These are phyloP conservation scores for Phlebiopsis flavidoalba DNA, from an alignment of 768 basidiomycete genomes.

Conservation along the genomic window DNA sequence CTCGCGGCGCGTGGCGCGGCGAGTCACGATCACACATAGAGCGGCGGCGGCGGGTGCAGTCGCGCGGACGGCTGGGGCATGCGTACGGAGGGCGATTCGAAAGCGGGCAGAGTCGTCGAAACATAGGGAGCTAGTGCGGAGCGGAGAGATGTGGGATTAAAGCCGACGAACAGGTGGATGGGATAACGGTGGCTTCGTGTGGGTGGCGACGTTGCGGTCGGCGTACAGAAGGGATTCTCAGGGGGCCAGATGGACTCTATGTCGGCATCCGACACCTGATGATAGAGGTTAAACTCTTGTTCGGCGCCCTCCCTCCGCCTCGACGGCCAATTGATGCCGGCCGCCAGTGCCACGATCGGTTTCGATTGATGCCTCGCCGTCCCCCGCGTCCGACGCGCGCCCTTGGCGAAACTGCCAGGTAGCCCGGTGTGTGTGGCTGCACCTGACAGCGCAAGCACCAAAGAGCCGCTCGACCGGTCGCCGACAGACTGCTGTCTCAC, in stretches of 20 bases:
- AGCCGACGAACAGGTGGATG: neutral
- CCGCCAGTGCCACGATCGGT: too few relatives aligned
- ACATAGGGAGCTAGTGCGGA: neutral
- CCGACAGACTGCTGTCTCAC: neutral
- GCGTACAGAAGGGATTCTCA: neutral
- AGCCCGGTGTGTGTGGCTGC: too few relatives aligned
- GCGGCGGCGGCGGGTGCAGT: neutral
- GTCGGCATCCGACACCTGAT: neutral
- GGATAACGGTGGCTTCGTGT: constrained; percentile 5
- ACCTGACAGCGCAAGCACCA: too few relatives aligned
- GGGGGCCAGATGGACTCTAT: constrained; percentile 1
- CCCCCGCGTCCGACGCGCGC: too few relatives aligned
- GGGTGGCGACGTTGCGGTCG: constrained; percentile 4
- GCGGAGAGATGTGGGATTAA: constrained; percentile 1
- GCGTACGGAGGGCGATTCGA: neutral
- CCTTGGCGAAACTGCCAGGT: too few relatives aligned
- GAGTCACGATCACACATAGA: neutral
- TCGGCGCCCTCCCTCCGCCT: neutral
- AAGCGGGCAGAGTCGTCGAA: neutral
- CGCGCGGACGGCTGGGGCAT: neutral
- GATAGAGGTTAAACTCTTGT: neutral
- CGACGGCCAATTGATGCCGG: neutral
- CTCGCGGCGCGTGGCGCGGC: too few relatives aligned
- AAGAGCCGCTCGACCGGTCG: neutral
- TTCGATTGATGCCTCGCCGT: neutral